Evolutionary conservation across 2,329 filamentous ascomycete genomes (phyloP).

Genomic region (Zasmidium angulare): DNA sequence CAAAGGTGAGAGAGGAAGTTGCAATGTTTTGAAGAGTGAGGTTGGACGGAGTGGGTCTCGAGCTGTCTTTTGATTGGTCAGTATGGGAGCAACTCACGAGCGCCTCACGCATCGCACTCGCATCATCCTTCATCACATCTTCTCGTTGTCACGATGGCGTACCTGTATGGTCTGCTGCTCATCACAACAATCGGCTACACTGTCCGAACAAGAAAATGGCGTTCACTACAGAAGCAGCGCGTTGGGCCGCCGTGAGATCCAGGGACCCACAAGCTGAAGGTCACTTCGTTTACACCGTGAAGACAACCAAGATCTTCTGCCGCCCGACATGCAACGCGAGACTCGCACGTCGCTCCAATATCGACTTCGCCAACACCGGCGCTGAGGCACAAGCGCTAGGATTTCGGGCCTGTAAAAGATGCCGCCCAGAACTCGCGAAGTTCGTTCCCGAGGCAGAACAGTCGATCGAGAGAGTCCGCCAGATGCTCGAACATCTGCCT

Average conservation of each 20-base stretch:
- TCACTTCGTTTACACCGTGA: constrained; percentile 57
- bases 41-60: too few relatives aligned
- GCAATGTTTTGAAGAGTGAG: too few relatives aligned
- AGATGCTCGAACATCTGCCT: constrained; percentile 11
- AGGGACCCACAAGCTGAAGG: constrained; percentile 17
- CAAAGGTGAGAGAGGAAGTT: too few relatives aligned
- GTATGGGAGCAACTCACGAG: too few relatives aligned
- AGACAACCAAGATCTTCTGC: constrained; percentile 60
- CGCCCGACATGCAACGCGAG: constrained; percentile 61
- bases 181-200: background rate
- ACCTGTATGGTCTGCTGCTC: too few relatives aligned
- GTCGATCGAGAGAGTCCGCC: constrained; percentile 11
- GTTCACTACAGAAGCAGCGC: constrained; percentile 1
- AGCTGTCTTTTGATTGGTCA: too few relatives aligned
- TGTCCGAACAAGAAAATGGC: background rate
- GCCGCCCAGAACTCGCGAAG: constrained; percentile 47
- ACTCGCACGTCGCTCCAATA: constrained; percentile 57
- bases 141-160: too few relatives aligned
- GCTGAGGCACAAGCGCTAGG: constrained; percentile 50
- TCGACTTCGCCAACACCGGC: constrained; percentile 54
- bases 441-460: constrained; percentile 11
- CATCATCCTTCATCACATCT: too few relatives aligned
- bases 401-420: constrained; percentile 60
- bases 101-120: too few relatives aligned
- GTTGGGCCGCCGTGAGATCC: constrained; percentile 15